Conservation (phyloP, 2,329 filamentous ascomycete species). For the Hymenoscyphus fraxineus region DNA sequence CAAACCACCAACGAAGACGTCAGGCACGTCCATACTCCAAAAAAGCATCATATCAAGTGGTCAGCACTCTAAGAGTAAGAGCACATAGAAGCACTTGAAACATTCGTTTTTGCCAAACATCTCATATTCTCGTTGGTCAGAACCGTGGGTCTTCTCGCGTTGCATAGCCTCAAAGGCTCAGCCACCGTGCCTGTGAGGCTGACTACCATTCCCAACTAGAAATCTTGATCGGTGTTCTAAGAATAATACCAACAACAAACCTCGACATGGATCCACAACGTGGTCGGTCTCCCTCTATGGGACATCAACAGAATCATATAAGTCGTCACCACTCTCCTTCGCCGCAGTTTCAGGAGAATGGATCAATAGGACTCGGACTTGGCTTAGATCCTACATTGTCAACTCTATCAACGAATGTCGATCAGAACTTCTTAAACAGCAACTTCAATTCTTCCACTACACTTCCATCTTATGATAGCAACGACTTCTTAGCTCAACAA, state of each 20-base stretch:
- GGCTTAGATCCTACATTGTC: constrained; percentile 48
- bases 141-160: constrained; percentile 24
- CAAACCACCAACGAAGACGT: constrained; percentile 4
- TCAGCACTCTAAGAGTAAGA: background rate
- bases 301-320: constrained; percentile 59
- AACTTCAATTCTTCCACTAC: constrained; percentile 35
- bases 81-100: constrained; percentile 4
- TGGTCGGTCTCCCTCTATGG: constrained; percentile 60
- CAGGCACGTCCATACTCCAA: constrained; percentile 6
- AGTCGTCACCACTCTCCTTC: constrained; percentile 64
- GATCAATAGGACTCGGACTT: constrained; percentile 53
- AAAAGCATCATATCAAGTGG: background rate
- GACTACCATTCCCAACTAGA: constrained; percentile 19
- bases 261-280: constrained; percentile 51
- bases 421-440: constrained; percentile 45
- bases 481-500: constrained; percentile 45
- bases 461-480: constrained; percentile 30
- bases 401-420: constrained; percentile 35
- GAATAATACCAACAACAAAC: constrained; percentile 34
- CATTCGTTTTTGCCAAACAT: background rate
- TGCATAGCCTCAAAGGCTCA: constrained; percentile 33
- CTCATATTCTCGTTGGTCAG: constrained; percentile 8
- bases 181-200: constrained; percentile 31
- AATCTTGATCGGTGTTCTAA: constrained; percentile 32
- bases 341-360: constrained; percentile 46